Base-by-base conservation (phyloP, 805 yeast species). In the Sugiyamaella chiloensis region DNA sequence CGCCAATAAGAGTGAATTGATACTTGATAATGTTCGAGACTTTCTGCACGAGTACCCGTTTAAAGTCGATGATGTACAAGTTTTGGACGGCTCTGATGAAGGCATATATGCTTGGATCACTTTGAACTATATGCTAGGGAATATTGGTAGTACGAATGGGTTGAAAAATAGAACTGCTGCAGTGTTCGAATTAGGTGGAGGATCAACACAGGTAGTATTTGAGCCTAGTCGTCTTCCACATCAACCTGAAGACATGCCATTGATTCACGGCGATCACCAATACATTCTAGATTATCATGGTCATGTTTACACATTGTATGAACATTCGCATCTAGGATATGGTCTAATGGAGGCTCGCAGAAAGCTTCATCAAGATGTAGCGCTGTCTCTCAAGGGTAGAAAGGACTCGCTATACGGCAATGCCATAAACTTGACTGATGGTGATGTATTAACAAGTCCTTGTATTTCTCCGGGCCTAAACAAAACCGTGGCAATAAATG, bases 41-140 rank as follows among this genome's bases (percentile, higher is more conserved):
- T 90, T 86, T 63, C 72, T 91, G 54, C 85, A 11, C 5, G 81
- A 87, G 52, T 91, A 80, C 64, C 98, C 98, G 87, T 72, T 85
- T 96, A 27, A 75, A 9, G 85, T 81, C 45, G 85, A 87, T 48
- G 96, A 96, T 52, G 75, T 93, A 50, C 75, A 89, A 7, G 86
- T 93, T 59, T 87, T 91, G 96, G 88, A 86, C 50, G 98, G 99
- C 56, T 83, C 81, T 52, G 95, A 89, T 57, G 98, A 93, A 73
- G 99, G 98, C 65, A 96, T 91, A 8, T 93, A 80, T 61, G 98
- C 98, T 1, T 91, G 99, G 99, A 85, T 93, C 64, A 90, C 98
- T 19, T 81, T 96, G 40, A 91, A 91, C 69, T 93, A 83, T 65
- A 71, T 91, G 53, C 74, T 91, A 59, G 97, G 96, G 35, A 91